Conservation (phyloP, 2,329 filamentous ascomycete species). For the Colletotrichum filicis region DNA sequence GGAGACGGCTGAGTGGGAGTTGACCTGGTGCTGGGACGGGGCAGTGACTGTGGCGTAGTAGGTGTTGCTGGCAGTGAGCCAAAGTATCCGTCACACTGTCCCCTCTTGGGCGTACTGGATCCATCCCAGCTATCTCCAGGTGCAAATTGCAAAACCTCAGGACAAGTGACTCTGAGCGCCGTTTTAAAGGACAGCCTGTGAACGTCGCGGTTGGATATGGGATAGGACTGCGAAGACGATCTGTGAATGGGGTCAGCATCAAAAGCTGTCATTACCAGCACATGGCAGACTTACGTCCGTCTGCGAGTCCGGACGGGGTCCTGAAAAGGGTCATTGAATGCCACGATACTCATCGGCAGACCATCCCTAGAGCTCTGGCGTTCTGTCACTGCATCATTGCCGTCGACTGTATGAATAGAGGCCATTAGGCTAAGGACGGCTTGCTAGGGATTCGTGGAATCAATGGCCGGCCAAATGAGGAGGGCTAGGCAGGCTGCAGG, state of each 20-base stretch:
- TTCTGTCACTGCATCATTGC: not conserved
- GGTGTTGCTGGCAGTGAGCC: not conserved
- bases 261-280: not conserved
- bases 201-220: not conserved
- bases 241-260: not conserved
- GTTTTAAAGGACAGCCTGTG: conserved; percentile 33
- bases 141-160: not conserved
- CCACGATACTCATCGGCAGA: not conserved
- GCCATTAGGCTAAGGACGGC: not conserved
- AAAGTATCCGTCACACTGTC: conserved; percentile 23
- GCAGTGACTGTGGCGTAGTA: not conserved
- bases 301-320: not conserved
- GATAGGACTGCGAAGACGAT: conserved; percentile 5
- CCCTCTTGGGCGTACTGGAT: conserved; percentile 29
- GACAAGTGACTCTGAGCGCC: conserved; percentile 24
- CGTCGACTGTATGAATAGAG: not conserved
- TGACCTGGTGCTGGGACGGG: not conserved
- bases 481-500: not conserved
- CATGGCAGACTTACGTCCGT: conserved; percentile 1
- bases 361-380: conserved; percentile 11
- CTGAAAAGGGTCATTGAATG: not conserved
- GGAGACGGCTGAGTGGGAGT: not conserved
- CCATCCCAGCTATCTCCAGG: conserved; percentile 33
- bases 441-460: not conserved
- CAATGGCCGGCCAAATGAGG: not conserved